phyloP scores from a whole-genome alignment of 2,329 filamentous ascomycete genomes.

The Colletotrichum destructivum region DNA sequence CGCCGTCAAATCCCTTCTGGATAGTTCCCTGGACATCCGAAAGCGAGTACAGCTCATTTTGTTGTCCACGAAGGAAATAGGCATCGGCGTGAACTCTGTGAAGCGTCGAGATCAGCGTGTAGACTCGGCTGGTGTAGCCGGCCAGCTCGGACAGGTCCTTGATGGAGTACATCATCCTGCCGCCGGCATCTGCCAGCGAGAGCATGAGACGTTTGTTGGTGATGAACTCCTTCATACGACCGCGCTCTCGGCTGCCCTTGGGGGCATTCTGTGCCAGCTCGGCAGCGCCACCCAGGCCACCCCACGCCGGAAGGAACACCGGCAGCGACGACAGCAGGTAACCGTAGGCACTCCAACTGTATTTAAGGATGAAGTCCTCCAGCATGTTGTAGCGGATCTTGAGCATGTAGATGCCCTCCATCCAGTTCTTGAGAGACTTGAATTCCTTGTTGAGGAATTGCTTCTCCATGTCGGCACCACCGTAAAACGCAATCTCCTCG shows the following conservation, averaged over 20 bases:
- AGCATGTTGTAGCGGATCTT: conserved; percentile 99
- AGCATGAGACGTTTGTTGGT: conserved; percentile 99
- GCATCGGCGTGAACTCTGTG: conserved; percentile 94
- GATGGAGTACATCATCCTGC: conserved; percentile 99
- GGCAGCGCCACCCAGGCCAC: conserved; percentile 81
- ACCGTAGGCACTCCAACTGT: conserved; percentile 98
- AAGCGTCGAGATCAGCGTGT: conserved; percentile 93
- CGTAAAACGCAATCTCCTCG: conserved; percentile 98
- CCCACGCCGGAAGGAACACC: conserved; percentile 95
- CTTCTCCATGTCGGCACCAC: conserved; percentile 95
- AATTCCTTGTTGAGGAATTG: conserved; percentile 93
- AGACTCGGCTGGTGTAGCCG: conserved; percentile 95
- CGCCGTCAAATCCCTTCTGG: conserved; percentile 94
- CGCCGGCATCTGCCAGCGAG: conserved; percentile 94
- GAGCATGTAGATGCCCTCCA: conserved; percentile 98
- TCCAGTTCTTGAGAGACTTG: conserved; percentile 93
- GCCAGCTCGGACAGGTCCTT: conserved; percentile 97
- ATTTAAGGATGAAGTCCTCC: conserved; percentile 98
- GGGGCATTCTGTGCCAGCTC: conserved; percentile 72
- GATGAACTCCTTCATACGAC: conserved; percentile 98
- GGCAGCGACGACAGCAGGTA: conserved; percentile 94
- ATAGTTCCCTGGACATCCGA: conserved; percentile 94
- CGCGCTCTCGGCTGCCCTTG: conserved; percentile 77
- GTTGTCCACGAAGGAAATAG: conserved; percentile 80
- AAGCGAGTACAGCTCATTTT: conserved; percentile 87